Conservation (phyloP, 257 asterid genomes). For the Solanum verrucosum region DNA sequence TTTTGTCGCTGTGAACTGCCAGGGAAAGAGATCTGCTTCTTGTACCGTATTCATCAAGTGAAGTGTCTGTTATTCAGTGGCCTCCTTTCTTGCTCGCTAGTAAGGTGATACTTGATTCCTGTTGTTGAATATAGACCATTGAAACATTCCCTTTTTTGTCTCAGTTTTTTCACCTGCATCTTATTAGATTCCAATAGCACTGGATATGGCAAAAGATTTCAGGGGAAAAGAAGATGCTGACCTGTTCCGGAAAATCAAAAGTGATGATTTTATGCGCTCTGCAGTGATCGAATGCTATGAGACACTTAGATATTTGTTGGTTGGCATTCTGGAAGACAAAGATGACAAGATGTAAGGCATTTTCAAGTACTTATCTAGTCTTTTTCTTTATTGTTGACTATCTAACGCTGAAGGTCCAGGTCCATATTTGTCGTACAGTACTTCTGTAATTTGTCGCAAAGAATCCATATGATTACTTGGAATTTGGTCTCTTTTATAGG, state of each 20-base stretch:
- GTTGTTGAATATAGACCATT: background rate
- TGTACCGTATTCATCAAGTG: conserved; percentile 86
- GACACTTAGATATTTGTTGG: conserved; percentile 60
- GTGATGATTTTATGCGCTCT: conserved; percentile 74
- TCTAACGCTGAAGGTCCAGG: background rate
- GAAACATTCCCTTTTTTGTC: conserved; percentile 9
- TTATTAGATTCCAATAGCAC: conserved; percentile 86
- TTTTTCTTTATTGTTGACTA: conserved; percentile 1
- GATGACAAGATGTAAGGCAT: conserved; percentile 62
- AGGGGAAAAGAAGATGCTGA: conserved; percentile 80
- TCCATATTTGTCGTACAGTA: background rate
- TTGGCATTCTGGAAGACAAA: conserved; percentile 47
- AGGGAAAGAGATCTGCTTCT: conserved; percentile 94
- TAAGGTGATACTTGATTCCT: conserved; percentile 48
- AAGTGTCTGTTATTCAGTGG: conserved; percentile 92
- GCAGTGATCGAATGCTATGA: conserved; percentile 91
- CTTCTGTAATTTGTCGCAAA: background rate
- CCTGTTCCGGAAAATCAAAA: conserved; percentile 73
- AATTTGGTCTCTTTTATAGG: conserved; percentile 32
- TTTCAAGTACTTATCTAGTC: background rate
- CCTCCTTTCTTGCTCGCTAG: conserved; percentile 99
- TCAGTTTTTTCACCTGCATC: conserved; percentile 10
- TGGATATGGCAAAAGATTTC: conserved; percentile 96
- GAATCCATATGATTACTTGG: conserved; percentile 1
- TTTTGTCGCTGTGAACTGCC: conserved; percentile 11